Evolutionary conservation across 192 early-diverging fungal genomes (phyloP).

Genomic region (Umbelopsis isabellina): DNA sequence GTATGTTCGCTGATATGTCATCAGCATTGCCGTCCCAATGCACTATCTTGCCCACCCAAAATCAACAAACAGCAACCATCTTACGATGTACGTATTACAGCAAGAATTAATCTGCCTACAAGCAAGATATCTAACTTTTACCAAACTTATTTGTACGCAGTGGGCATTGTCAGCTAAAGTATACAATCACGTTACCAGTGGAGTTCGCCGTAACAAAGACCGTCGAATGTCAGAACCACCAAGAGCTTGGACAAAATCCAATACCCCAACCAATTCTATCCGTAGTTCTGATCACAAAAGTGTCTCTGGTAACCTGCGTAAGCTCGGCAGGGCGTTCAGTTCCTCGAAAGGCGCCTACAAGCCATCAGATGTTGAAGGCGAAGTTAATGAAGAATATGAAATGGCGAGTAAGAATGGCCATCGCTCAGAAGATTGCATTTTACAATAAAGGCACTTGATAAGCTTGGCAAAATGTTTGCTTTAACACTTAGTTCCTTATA

Average conservation of each 20-base stretch:
- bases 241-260: neutral
- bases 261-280: neutral
- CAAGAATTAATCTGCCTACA: neutral
- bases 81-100: constrained; percentile 33
- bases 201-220: neutral
- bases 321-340: constrained; percentile 8
- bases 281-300: constrained; percentile 9
- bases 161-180: constrained; percentile 44
- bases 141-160: constrained; percentile 6
- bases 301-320: constrained; percentile 7
- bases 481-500: too few relatives aligned
- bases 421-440: constrained; percentile 16
- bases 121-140: neutral
- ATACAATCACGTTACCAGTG: constrained; percentile 26
- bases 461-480: neutral
- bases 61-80: constrained; percentile 42
- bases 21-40: constrained; percentile 38
- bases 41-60: constrained; percentile 39
- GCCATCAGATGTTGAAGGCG: constrained; percentile 18
- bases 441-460: neutral
- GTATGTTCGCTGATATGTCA: constrained; percentile 43
- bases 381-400: constrained; percentile 28
- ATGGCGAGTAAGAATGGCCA: constrained; percentile 1
- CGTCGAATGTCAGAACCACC: constrained; percentile 15
- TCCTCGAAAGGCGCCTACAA: neutral